A percentile compares a stretch with the other conserved stretches of the same genome.
These are phyloP conservation scores for Coemansia sp. DNA, from an alignment of 192 early-diverging fungal genomes.

Conservation along the genomic window DNA sequence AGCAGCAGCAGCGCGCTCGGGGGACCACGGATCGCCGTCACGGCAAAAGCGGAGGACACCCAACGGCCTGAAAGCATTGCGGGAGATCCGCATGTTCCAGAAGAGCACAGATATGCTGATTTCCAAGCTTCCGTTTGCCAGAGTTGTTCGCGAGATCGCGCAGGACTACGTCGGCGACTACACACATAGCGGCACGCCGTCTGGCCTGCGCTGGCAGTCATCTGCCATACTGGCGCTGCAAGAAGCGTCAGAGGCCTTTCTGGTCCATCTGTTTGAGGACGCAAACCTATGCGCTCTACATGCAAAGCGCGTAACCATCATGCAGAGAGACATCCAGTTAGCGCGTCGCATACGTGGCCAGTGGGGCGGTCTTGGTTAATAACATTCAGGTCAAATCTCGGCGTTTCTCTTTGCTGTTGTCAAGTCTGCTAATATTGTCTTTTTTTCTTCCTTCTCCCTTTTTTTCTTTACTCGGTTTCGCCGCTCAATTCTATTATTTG, in stretches of 20 bases:
- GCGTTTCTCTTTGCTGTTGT: slow-evolving; percentile 6
- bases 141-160: slow-evolving; percentile 72
- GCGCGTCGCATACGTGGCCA: slow-evolving; percentile 85
- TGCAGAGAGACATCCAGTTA: slow-evolving; percentile 89
- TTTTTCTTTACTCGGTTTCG: not conserved
- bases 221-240: slow-evolving; percentile 75
- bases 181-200: slow-evolving; percentile 31
- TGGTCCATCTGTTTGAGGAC: slow-evolving; percentile 87
- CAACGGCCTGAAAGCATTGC: slow-evolving; percentile 70
- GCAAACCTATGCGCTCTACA: slow-evolving; percentile 91
- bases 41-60: slow-evolving; percentile 34
- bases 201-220: slow-evolving; percentile 68
- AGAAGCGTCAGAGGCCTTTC: slow-evolving; percentile 76
- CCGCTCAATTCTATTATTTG: slow-evolving; percentile 1
- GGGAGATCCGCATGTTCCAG: slow-evolving; percentile 84
- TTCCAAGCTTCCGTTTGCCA: slow-evolving; percentile 82
- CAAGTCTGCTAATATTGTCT: not conserved
- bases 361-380: slow-evolving; percentile 65
- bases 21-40: slow-evolving; percentile 8
- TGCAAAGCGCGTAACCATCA: slow-evolving; percentile 90
- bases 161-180: slow-evolving; percentile 51
- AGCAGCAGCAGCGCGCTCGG: slow-evolving; percentile 5
- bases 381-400: too few relatives aligned
- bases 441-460: slow-evolving; percentile 5
- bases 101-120: slow-evolving; percentile 75